Evolutionary conservation across 352 stramenopile species (phyloP).

Genomic region (Labyrinthula sp.): DNA sequence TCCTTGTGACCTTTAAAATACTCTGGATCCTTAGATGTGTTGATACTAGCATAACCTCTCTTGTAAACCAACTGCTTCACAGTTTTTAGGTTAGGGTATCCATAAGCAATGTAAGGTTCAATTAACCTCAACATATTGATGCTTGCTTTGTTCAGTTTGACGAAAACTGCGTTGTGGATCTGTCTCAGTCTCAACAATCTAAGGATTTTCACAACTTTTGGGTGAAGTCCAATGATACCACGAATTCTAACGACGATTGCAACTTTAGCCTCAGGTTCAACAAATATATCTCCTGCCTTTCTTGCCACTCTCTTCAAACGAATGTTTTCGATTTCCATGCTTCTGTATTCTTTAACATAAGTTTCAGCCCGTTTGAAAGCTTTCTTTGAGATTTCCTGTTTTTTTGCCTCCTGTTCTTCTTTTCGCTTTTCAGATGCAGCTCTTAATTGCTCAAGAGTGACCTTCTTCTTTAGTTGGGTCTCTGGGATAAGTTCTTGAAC

Average conservation of each 20-base stretch:
- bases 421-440: constrained; percentile 2
- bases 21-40: constrained; percentile 47
- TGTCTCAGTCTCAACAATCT: constrained; percentile 95
- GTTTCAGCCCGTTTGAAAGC: constrained; percentile 83
- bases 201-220: constrained; percentile 73
- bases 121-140: constrained; percentile 84
- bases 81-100: constrained; percentile 88
- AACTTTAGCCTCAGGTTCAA: constrained; percentile 87
- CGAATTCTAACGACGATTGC: constrained; percentile 92
- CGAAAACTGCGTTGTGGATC: constrained; percentile 98
- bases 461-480: constrained; percentile 28
- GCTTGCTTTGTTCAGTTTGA: constrained; percentile 97
- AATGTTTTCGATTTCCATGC: constrained; percentile 71
- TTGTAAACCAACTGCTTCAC: constrained; percentile 97
- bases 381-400: constrained; percentile 24
- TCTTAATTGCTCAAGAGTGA: constrained; percentile 2
- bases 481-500: too few species aligned
- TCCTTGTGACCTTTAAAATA: constrained; percentile 77
- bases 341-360: constrained; percentile 91
- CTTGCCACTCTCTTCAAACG: constrained; percentile 84
- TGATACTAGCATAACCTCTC: constrained; percentile 94
- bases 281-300: constrained; percentile 77
- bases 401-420: constrained; percentile 8
- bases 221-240: constrained; percentile 65
- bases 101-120: constrained; percentile 52